Conservation (phyloP, 2,329 filamentous ascomycete genomes). For the Penicillium sp. region DNA sequence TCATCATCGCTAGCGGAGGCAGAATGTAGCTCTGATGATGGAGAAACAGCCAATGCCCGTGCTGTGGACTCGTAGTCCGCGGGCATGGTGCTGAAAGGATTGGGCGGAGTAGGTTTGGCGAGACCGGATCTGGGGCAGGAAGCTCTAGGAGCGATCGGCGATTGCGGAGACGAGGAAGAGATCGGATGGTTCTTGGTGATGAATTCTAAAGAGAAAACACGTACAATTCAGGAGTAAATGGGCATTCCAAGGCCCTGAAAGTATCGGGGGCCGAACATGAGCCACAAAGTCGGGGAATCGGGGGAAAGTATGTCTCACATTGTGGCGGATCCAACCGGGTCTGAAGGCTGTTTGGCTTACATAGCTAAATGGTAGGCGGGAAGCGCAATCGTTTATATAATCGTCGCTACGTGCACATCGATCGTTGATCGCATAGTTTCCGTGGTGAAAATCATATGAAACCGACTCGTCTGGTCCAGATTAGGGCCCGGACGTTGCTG, state of each 20-base stretch:
- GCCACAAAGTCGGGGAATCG: background rate
- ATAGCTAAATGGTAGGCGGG: background rate
- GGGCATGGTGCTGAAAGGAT: slow-evolving; percentile 34
- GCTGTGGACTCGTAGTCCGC: slow-evolving; percentile 54
- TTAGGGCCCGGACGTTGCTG: background rate
- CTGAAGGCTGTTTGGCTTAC: background rate
- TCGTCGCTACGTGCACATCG: background rate
- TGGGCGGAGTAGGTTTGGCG: background rate
- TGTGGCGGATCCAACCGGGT: slow-evolving; percentile 1
- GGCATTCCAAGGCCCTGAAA: slow-evolving; percentile 4
- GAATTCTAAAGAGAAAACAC: background rate
- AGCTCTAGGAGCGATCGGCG: slow-evolving; percentile 10
- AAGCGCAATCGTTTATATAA: background rate
- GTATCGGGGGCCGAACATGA: background rate
- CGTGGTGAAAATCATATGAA: background rate
- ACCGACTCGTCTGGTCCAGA: background rate
- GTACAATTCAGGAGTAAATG: background rate
- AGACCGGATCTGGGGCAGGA: slow-evolving; percentile 12
- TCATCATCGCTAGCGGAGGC: slow-evolving; percentile 36
- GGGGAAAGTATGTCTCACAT: background rate
- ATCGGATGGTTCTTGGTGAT: background rate
- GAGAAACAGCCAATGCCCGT: slow-evolving; percentile 54
- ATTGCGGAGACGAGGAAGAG: slow-evolving; percentile 7
- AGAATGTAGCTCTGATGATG: slow-evolving; percentile 49
- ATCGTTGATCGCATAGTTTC: background rate